Evolutionary conservation across 2,329 filamentous ascomycete genomes (phyloP).

Genomic region (Fusarium newnesense): DNA sequence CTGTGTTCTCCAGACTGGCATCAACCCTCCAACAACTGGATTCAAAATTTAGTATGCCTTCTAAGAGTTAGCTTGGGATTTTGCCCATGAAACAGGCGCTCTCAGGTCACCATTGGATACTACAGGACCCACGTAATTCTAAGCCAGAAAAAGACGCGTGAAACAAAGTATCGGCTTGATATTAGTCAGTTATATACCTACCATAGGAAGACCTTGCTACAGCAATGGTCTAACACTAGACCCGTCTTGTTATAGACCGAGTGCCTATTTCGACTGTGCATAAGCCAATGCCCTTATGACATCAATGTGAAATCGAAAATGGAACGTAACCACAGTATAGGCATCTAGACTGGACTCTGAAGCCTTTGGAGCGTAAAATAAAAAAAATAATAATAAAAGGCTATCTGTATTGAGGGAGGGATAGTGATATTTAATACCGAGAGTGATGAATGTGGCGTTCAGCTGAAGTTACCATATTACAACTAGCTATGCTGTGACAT

Average conservation of each 20-base stretch:
- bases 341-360: conserved; percentile 11
- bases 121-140: conserved; percentile 9
- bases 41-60: neutral
- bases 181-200: neutral
- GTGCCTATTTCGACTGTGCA: neutral
- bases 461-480: neutral
- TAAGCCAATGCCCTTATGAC: neutral
- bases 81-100: conserved; percentile 32
- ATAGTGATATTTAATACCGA: neutral
- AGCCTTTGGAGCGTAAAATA: neutral
- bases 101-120: conserved; percentile 26
- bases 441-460: neutral
- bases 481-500: neutral
- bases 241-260: neutral
- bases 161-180: conserved; percentile 25
- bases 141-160: conserved; percentile 35
- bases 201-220: neutral
- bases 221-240: neutral
- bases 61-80: conserved; percentile 10
- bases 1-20: neutral
- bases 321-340: neutral
- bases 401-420: neutral
- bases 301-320: conserved; percentile 6
- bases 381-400: neutral
- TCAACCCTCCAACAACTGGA: neutral